phyloP scores from a whole-genome alignment of 1,284 basidiomycete genomes.

The Ustilago cynodontis region DNA sequence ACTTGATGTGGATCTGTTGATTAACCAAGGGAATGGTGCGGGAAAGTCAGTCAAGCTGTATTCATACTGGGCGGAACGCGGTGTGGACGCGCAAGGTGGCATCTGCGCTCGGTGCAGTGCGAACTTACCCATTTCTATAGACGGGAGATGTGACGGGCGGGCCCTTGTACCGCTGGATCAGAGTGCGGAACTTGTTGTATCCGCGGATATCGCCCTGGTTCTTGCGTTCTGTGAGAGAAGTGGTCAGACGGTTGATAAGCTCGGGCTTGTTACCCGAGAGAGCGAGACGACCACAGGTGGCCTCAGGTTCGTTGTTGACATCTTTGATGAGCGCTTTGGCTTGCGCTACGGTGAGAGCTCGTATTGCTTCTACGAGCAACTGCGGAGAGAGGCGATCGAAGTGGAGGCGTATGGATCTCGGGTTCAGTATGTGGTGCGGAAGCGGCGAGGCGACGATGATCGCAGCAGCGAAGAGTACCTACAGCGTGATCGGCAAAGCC shows the following conservation, averaged over 20 bases:
- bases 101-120: background rate
- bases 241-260: conserved; percentile 44
- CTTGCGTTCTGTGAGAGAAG: conserved; percentile 32
- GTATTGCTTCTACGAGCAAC: conserved; percentile 40
- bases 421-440: conserved; percentile 6
- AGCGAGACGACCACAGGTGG: conserved; percentile 34
- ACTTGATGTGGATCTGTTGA: conserved; percentile 18
- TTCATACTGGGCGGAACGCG: background rate
- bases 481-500: conserved; percentile 42
- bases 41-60: conserved; percentile 7
- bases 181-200: conserved; percentile 39
- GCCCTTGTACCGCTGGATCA: conserved; percentile 40
- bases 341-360: conserved; percentile 50
- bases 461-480: conserved; percentile 1
- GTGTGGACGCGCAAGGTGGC: background rate
- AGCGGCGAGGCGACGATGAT: background rate
- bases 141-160: conserved; percentile 6
- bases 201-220: conserved; percentile 38
- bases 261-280: conserved; percentile 61
- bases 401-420: background rate
- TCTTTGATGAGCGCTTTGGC: conserved; percentile 60
- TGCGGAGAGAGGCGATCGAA: background rate
- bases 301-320: conserved; percentile 52
- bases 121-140: conserved; percentile 27
- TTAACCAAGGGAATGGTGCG: background rate